A percentile compares a stretch with the other conserved stretches of the same genome.
Conservation (phyloP, 2,329 filamentous ascomycete genomes). For the Penicillium frequentans region DNA sequence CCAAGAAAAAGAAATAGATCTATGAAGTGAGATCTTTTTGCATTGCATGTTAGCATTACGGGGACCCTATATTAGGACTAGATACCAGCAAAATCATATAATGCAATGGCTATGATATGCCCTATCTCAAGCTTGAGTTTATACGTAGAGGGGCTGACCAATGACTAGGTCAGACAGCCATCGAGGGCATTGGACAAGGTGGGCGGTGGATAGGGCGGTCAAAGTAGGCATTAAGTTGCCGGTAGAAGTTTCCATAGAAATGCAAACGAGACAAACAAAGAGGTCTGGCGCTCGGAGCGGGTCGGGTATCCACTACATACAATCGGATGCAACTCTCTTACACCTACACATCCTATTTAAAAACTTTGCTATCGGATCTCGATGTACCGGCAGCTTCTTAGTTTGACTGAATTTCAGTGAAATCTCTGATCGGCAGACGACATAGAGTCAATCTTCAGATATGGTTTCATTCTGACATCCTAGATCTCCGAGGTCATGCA, state of each 20-base stretch:
- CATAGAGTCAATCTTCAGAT: no score
- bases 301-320: neutral
- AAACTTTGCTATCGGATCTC: no score
- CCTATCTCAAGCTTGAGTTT: neutral
- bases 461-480: no score
- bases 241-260: neutral
- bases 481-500: no score
- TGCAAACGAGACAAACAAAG: neutral
- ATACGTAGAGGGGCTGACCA: no score
- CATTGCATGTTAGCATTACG: neutral
- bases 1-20: constrained; percentile 61
- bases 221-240: no score
- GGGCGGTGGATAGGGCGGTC: neutral
- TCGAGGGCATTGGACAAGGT: neutral
- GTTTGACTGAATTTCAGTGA: no score
- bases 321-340: no score
- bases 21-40: neutral
- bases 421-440: no score
- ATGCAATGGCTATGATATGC: neutral
- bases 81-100: neutral
- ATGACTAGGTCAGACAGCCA: no score
- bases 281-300: neutral
- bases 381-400: no score
- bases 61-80: neutral
- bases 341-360: no score